These are phyloP conservation scores for Beauveria sp. DNA, from an alignment of 2,329 filamentous ascomycete species.

Conservation along the genomic window DNA sequence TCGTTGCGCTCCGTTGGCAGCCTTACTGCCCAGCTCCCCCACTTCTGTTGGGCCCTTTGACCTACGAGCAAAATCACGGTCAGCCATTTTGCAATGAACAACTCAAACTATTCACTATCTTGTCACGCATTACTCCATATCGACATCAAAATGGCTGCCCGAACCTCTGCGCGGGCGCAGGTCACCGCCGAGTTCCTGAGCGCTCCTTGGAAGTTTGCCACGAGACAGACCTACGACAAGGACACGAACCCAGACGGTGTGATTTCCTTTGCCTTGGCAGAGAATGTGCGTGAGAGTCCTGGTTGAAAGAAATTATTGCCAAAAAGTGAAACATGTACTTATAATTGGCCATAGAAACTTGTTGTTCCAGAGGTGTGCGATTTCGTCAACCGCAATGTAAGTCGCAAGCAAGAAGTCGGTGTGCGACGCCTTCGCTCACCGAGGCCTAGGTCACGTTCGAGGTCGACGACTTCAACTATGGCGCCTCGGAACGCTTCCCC, in stretches of 20 bases:
- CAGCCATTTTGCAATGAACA: neutral
- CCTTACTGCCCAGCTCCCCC: neutral
- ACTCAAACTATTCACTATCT: neutral
- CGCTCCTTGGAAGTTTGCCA: constrained; percentile 27
- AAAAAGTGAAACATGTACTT: neutral
- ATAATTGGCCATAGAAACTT: constrained; percentile 22
- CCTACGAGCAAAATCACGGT: constrained; percentile 5
- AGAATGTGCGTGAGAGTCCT: constrained; percentile 29
- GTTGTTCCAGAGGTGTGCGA: constrained; percentile 30
- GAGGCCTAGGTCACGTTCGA: constrained; percentile 20
- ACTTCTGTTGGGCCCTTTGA: constrained; percentile 8
- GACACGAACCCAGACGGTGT: constrained; percentile 31
- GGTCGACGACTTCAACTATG: constrained; percentile 27
- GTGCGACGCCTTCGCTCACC: neutral
- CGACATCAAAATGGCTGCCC: constrained; percentile 9
- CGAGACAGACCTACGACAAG: constrained; percentile 29
- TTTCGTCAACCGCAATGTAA: constrained; percentile 25
- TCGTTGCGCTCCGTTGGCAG: too few relatives aligned
- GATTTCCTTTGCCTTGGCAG: constrained; percentile 41
- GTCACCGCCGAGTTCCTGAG: constrained; percentile 19
- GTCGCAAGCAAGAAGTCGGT: neutral
- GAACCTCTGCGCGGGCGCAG: constrained; percentile 18
- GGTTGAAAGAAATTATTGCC: too few relatives aligned
- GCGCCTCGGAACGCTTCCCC: constrained; percentile 26
- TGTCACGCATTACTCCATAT: neutral